Evolutionary conservation across 768 basidiomycete species (phyloP).

Genomic region (Lactifluus volemus): DNA sequence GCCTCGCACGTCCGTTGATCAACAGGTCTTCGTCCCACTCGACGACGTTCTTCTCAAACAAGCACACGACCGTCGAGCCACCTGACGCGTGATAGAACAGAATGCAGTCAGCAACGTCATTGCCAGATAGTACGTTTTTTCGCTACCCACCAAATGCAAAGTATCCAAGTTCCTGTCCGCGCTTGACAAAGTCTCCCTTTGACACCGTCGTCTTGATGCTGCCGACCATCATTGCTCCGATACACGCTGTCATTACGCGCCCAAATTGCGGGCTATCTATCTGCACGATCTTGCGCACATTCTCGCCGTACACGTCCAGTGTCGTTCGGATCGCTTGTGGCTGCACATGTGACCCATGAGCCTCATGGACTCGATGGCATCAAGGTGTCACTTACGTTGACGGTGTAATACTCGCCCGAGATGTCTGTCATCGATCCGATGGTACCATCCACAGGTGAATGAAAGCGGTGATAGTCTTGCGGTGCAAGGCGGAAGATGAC

Average conservation of each 20-base stretch:
- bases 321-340: slow-evolving; percentile 90
- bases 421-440: slow-evolving; percentile 81
- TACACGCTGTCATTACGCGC: slow-evolving; percentile 82
- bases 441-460: slow-evolving; percentile 75
- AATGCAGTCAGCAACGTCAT: neutral
- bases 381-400: slow-evolving; percentile 48
- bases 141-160: slow-evolving; percentile 78
- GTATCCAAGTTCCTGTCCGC: slow-evolving; percentile 88
- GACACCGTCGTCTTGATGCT: slow-evolving; percentile 82
- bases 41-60: slow-evolving; percentile 80
- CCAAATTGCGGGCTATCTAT: slow-evolving; percentile 89
- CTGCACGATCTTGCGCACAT: slow-evolving; percentile 84
- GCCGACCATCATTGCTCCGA: slow-evolving; percentile 95
- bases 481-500: slow-evolving; percentile 90
- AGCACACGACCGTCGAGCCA: slow-evolving; percentile 83
- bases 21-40: slow-evolving; percentile 90
- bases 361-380: too few relatives aligned
- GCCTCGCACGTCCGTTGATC: slow-evolving; percentile 73
- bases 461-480: slow-evolving; percentile 95
- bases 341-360: slow-evolving; percentile 28
- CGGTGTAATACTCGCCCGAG: slow-evolving; percentile 91
- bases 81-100: slow-evolving; percentile 35
- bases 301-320: slow-evolving; percentile 92
- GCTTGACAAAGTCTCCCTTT: slow-evolving; percentile 70
- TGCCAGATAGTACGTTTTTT: neutral